Evolutionary conservation across 768 basidiomycete species (phyloP).

Genomic region (Lactarius hatsudake): DNA sequence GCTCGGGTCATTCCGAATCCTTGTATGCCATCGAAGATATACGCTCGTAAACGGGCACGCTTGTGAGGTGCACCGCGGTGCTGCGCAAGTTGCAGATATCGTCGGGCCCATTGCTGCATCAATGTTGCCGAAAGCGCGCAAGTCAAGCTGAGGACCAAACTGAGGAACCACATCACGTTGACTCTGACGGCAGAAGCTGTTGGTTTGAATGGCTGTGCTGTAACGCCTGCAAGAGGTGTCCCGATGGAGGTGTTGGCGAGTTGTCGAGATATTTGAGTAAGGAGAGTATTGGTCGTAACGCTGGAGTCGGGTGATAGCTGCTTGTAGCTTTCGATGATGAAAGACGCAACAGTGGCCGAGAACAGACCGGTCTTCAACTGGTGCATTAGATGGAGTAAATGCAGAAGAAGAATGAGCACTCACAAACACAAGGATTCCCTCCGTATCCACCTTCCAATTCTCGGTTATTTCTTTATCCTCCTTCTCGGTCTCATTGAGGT

Average conservation of each 20-base stretch:
- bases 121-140: slow-evolving; percentile 1
- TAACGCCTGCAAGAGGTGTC: neutral
- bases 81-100: neutral
- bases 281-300: neutral
- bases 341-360: slow-evolving; percentile 8
- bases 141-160: slow-evolving; percentile 12
- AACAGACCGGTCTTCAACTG: slow-evolving; percentile 16
- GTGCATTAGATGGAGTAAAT: neutral
- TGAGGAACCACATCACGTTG: slow-evolving; percentile 17
- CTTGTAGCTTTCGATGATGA: slow-evolving; percentile 15
- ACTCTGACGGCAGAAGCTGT: slow-evolving; percentile 11
- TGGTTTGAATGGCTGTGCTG: neutral
- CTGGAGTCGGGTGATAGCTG: slow-evolving; percentile 9
- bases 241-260: neutral
- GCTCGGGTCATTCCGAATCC: neutral
- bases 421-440: neutral
- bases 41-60: neutral
- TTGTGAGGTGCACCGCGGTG: neutral
- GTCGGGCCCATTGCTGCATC: neutral
- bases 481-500: neutral
- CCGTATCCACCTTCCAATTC: neutral
- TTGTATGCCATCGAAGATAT: neutral
- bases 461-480: neutral
- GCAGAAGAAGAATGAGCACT: neutral
- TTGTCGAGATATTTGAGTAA: slow-evolving; percentile 20